Conservation (phyloP, 2,329 filamentous ascomycete genomes). For the Onygena corvina region DNA sequence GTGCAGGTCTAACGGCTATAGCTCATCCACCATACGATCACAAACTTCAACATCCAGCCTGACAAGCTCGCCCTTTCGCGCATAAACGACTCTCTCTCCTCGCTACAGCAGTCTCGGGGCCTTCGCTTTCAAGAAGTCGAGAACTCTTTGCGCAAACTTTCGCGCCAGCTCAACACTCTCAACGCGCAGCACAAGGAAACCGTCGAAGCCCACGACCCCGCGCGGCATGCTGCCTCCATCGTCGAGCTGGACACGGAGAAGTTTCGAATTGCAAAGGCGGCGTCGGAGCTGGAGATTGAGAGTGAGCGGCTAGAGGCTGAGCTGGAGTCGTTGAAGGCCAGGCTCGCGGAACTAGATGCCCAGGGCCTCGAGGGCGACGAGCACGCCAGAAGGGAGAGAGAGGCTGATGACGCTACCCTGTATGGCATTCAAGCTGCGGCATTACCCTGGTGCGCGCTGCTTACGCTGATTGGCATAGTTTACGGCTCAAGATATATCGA, state of each 20-base stretch:
- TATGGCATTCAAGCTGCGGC: conserved; percentile 23
- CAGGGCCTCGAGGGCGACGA: conserved; percentile 71
- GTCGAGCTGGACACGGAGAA: conserved; percentile 82
- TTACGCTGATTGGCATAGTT: conserved; percentile 9
- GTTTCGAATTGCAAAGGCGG: conserved; percentile 86
- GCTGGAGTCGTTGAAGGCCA: conserved; percentile 59
- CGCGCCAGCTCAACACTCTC: conserved; percentile 63
- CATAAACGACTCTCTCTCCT: conserved; percentile 69
- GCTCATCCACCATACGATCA: conserved; percentile 83
- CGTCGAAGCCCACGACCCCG: conserved; percentile 59
- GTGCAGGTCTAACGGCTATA: conserved; percentile 27
- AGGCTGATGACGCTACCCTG: conserved; percentile 40
- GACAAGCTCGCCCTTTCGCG: conserved; percentile 76
- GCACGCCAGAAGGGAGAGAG: conserved; percentile 39
- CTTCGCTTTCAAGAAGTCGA: conserved; percentile 62
- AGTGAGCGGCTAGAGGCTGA: conserved; percentile 79
- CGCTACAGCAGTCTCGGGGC: conserved; percentile 72
- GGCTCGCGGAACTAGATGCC: conserved; percentile 69
- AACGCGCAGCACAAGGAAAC: conserved; percentile 66
- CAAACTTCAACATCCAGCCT: conserved; percentile 87
- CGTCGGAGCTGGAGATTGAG: conserved; percentile 81
- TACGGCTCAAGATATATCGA: conserved; percentile 83
- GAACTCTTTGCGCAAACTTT: conserved; percentile 55
- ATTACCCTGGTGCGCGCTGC: neutral
- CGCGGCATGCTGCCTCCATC: conserved; percentile 72